Conservation (phyloP, 2,329 filamentous ascomycete genomes). For the Ascochyta pisi region DNA sequence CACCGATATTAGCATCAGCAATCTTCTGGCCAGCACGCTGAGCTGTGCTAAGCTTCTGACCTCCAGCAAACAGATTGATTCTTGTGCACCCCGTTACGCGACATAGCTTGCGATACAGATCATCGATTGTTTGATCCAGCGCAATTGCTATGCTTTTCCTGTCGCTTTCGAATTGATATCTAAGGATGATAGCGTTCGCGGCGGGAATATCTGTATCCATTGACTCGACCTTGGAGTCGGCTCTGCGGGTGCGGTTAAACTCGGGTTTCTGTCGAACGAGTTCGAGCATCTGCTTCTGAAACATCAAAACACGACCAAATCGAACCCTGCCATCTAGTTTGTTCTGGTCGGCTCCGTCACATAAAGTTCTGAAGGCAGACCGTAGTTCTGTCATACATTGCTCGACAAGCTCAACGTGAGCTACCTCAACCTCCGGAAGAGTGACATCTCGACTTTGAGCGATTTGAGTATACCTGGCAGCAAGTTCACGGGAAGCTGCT, state of each 20-base stretch:
- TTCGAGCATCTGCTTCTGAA: constrained; percentile 43
- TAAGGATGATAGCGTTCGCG: constrained; percentile 71
- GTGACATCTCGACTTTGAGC: constrained; percentile 48
- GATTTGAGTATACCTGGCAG: constrained; percentile 72
- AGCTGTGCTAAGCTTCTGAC: constrained; percentile 68
- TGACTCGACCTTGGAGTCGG: constrained; percentile 46
- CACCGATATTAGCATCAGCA: constrained; percentile 57
- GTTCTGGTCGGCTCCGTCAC: constrained; percentile 4
- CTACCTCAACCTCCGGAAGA: constrained; percentile 58
- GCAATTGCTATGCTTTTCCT: constrained; percentile 71
- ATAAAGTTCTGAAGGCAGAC: constrained; percentile 27
- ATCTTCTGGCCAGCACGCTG: constrained; percentile 66
- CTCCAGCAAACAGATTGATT: constrained; percentile 75
- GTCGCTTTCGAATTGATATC: constrained; percentile 72
- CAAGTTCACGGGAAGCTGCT: constrained; percentile 72
- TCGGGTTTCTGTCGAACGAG: constrained; percentile 41
- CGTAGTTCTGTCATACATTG: constrained; percentile 72
- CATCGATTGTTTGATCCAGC: constrained; percentile 71
- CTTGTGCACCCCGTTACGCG: constrained; percentile 77
- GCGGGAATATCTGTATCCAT: constrained; percentile 58
- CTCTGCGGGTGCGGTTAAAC: constrained; percentile 38
- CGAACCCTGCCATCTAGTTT: constrained; percentile 30
- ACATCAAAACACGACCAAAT: constrained; percentile 44
- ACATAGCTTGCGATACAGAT: constrained; percentile 71
- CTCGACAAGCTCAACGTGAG: constrained; percentile 74